Conservation (phyloP, 192 early-diverging fungal species). For the Obelidium mucronatum region DNA sequence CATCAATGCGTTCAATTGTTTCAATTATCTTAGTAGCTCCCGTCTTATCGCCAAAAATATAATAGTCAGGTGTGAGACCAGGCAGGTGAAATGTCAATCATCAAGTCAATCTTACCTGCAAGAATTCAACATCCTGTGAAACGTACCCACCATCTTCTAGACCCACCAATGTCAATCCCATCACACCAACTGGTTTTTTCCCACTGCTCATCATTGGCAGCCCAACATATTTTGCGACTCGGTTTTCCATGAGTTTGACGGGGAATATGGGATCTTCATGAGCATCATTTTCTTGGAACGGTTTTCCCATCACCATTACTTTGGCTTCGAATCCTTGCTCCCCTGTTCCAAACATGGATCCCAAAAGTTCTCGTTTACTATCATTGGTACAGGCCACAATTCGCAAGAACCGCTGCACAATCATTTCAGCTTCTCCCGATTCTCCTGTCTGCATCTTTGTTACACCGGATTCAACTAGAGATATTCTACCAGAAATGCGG, state of each 20-base stretch:
- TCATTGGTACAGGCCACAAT: slow-evolving; percentile 35
- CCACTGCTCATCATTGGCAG: slow-evolving; percentile 25
- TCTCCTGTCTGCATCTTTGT: neutral
- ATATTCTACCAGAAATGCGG: slow-evolving; percentile 27
- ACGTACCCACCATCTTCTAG: slow-evolving; percentile 37
- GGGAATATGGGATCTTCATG: slow-evolving; percentile 2
- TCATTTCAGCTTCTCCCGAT: neutral
- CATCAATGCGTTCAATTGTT: slow-evolving; percentile 33
- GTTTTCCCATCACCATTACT: slow-evolving; percentile 15
- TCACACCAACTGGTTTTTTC: slow-evolving; percentile 34
- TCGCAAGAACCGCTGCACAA: slow-evolving; percentile 32
- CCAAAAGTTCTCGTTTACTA: neutral
- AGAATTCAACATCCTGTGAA: slow-evolving; percentile 40
- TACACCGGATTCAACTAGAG: slow-evolving; percentile 35
- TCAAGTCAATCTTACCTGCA: slow-evolving; percentile 33
- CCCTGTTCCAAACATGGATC: slow-evolving; percentile 3
- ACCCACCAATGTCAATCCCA: slow-evolving; percentile 37
- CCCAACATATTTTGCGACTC: slow-evolving; percentile 39
- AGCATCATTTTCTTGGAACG: slow-evolving; percentile 1
- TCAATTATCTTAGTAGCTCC: slow-evolving; percentile 25
- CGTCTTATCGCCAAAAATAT: slow-evolving; percentile 15
- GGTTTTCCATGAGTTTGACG: slow-evolving; percentile 3
- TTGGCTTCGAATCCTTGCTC: slow-evolving; percentile 32
- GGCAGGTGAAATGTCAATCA: neutral
- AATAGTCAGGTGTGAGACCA: neutral